Evolutionary conservation across 768 basidiomycete species (phyloP).

Genomic region (Boletus pseudopeckii): DNA sequence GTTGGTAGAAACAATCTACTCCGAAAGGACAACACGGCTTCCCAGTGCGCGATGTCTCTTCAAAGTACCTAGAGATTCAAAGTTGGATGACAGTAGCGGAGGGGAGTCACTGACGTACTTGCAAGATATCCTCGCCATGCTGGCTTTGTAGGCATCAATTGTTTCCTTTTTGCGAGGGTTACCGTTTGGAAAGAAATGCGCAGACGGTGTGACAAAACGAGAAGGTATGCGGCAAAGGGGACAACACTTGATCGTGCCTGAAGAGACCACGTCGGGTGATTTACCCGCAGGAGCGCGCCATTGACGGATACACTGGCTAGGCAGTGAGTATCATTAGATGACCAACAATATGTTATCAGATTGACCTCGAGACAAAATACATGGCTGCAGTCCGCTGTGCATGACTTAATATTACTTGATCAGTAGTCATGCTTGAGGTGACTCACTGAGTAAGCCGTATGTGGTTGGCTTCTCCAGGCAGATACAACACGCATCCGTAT

Average conservation of each 20-base stretch:
- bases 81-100: background rate
- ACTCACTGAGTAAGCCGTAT: conserved; percentile 65
- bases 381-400: conserved; percentile 67
- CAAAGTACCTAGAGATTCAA: conserved; percentile 52
- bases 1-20: conserved; percentile 77
- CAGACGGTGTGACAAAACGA: conserved; percentile 70
- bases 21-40: conserved; percentile 74
- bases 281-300: conserved; percentile 69
- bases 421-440: background rate
- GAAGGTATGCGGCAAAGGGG: conserved; percentile 72
- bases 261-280: conserved; percentile 45
- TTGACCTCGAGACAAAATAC: conserved; percentile 71
- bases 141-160: conserved; percentile 61
- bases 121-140: conserved; percentile 71
- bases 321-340: conserved; percentile 4
- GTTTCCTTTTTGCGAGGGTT: conserved; percentile 49
- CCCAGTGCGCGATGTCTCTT: conserved; percentile 41
- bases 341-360: conserved; percentile 1
- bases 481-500: conserved; percentile 60
- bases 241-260: conserved; percentile 69
- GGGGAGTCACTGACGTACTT: conserved; percentile 38
- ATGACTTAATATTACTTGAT: conserved; percentile 5
- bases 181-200: conserved; percentile 57
- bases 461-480: conserved; percentile 70
- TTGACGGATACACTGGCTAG: conserved; percentile 64